Percentiles rank a stretch among this genome's conserved stretches.
These are phyloP conservation scores for Kregervanrija fluxuum DNA, from an alignment of 805 yeast genomes.

Conservation along the genomic window DNA sequence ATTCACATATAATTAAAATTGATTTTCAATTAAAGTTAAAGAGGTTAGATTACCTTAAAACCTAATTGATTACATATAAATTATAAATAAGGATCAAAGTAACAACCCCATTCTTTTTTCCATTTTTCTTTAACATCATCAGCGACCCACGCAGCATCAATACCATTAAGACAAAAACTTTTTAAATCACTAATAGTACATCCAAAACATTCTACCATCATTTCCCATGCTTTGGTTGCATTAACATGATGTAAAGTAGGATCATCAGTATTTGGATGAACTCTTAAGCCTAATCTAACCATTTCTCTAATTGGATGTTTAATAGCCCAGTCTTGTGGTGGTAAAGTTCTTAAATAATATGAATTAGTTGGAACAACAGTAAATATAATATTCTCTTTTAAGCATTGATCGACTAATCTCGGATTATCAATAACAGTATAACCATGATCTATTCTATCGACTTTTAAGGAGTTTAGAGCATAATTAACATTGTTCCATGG, in stretches of 20 bases:
- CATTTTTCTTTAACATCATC: slow-evolving; percentile 14
- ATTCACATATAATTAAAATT: too few species aligned
- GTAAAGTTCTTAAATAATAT: slow-evolving; percentile 23
- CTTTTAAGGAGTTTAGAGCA: slow-evolving; percentile 19
- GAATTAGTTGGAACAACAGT: slow-evolving; percentile 28
- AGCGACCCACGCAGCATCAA: slow-evolving; percentile 25
- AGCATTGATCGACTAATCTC: slow-evolving; percentile 18
- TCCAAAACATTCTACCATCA: slow-evolving; percentile 27
- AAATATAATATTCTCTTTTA: slow-evolving; percentile 15
- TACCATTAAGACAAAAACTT: slow-evolving; percentile 20
- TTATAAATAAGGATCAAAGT: too few species aligned
- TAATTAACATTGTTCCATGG: slow-evolving; percentile 24
- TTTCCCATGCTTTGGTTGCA: slow-evolving; percentile 25
- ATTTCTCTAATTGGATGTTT: slow-evolving; percentile 26
- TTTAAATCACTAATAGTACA: slow-evolving; percentile 17
- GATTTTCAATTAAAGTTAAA: too few species aligned
- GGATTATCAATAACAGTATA: slow-evolving; percentile 25
- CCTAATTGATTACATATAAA: too few species aligned
- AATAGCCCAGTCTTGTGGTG: slow-evolving; percentile 24
- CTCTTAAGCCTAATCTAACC: slow-evolving; percentile 20
- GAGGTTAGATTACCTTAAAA: too few species aligned
- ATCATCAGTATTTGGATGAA: slow-evolving; percentile 29
- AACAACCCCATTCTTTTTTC: slow-evolving; percentile 6
- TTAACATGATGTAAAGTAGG: slow-evolving; percentile 26
- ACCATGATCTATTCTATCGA: slow-evolving; percentile 26